Evolutionary conservation across 768 basidiomycete genomes (phyloP).

Genomic region (Bullera alba): DNA sequence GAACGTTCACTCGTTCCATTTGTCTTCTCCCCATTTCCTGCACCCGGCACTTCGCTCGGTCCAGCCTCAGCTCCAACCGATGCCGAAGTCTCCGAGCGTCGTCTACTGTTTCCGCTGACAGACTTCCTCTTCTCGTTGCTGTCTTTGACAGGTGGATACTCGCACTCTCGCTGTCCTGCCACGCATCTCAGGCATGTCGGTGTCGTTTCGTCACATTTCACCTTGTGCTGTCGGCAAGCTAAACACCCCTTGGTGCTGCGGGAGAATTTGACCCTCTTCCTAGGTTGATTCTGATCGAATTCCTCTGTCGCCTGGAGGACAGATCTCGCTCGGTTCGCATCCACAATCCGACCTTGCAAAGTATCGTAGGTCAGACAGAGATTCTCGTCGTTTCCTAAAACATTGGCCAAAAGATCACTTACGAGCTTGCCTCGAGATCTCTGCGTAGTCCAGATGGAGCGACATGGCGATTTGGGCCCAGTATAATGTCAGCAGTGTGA

Average conservation of each 20-base stretch:
- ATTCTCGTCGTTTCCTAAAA: not conserved
- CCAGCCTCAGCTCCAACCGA: not conserved
- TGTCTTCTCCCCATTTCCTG: not conserved
- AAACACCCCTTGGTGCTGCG: not conserved
- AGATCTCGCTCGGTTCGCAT: not conserved
- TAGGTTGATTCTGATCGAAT: not conserved
- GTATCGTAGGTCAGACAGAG: not conserved
- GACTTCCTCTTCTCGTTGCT: not conserved
- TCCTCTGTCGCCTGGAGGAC: not conserved
- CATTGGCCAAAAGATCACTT: no score
- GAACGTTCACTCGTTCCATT: no score
- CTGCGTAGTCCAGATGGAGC: not conserved
- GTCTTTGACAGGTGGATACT: not conserved
- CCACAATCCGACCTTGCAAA: not conserved
- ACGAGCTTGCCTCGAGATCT: not conserved
- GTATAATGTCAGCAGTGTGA: no score
- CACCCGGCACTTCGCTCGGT: not conserved
- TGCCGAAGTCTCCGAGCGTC: not conserved
- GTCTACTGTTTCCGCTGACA: not conserved
- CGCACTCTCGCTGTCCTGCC: not conserved
- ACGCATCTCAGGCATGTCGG: not conserved
- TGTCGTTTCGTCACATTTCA: not conserved
- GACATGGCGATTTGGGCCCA: not conserved
- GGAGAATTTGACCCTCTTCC: not conserved
- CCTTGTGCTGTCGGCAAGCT: not conserved